Base-by-base conservation (phyloP, 2,329 filamentous ascomycete species). In the Ascochyta viciae-villosae region DNA sequence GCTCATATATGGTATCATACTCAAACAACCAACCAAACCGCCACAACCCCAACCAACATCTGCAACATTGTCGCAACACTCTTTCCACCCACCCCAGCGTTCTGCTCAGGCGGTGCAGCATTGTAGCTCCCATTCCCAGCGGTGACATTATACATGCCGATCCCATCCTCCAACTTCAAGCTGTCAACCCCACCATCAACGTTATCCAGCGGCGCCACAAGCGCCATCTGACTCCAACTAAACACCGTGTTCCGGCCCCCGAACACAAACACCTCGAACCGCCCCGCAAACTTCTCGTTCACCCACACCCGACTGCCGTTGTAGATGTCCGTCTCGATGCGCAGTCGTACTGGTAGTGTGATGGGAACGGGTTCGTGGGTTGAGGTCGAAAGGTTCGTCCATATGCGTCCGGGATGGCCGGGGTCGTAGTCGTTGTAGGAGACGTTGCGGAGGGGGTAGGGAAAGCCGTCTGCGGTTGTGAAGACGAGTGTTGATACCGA, bases 181-280 rank as follows among this genome's bases (percentile, higher is more conserved):
- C 37, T 43, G 5, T 69, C 58, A 24, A 76, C 49, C 0, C 68
- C 73, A 1, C 76, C 75, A 12, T 65, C 50, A 3, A 75, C 44
- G 1, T 39, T 55, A 7, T 81, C 73, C 34, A 84, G 52, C 0
- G 82, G 82, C 8, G 82, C 82, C 12, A 83, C 82, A 62, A 85
- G 79, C 1, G 82, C 82, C 82, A 85, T 85, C 65, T 83, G 82
- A 57, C 78, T 83, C 83, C 82, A 85, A 29, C 81, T 83, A 42
- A 83, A 81, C 43, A 78, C 54, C 7, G 74, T 78, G 52, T 85
- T 85, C 29, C 74, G 75, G 2, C 83, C 83, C 0, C 82, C 82
- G 60, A 77, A 85, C 0, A 85, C 78, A 55, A 82, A 83, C 0
- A 84, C 82, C 58, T 85, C 82, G 48, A 84, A 85, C 9, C 83